Conservation (phyloP, 1,139 yeast genomes). For the Taphrina populina region DNA sequence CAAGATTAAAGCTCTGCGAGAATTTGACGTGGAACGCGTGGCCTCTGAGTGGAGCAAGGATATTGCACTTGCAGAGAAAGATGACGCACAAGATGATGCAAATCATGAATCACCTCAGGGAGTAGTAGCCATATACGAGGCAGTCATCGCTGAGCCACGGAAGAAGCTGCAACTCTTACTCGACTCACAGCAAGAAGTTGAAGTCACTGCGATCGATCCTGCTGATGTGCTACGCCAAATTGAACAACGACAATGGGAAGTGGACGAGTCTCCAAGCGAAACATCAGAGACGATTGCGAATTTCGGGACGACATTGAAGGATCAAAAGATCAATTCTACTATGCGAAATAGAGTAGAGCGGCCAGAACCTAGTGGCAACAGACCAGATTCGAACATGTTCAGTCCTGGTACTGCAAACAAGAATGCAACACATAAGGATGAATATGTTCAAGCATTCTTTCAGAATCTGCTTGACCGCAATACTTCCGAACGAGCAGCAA, state of each 20-base stretch:
- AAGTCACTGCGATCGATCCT: constrained; percentile 7
- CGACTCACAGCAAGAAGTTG: neutral
- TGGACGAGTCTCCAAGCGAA: constrained; percentile 5
- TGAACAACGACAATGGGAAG: constrained; percentile 24
- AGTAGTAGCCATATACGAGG: neutral
- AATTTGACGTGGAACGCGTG: constrained; percentile 40
- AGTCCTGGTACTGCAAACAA: neutral
- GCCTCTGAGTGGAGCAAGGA: constrained; percentile 37
- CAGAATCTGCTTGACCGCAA: constrained; percentile 8
- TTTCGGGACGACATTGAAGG: neutral
- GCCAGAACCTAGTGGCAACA: neutral
- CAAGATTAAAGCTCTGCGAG: constrained; percentile 44
- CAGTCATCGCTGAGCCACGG: constrained; percentile 1
- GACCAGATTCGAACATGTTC: neutral
- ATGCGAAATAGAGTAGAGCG: neutral
- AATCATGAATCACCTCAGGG: neutral
- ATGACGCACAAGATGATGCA: constrained; percentile 22
- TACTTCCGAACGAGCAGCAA: constrained; percentile 7
- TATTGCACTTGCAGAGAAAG: constrained; percentile 16
- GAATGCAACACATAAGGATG: constrained; percentile 11
- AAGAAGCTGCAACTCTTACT: neutral
- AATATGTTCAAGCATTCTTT: constrained; percentile 22
- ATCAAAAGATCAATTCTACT: neutral
- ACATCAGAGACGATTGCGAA: neutral
- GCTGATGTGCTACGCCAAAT: neutral